phyloP scores from a whole-genome alignment of 371 early-diverging fungal genomes.

The Mucor plumbeus region DNA sequence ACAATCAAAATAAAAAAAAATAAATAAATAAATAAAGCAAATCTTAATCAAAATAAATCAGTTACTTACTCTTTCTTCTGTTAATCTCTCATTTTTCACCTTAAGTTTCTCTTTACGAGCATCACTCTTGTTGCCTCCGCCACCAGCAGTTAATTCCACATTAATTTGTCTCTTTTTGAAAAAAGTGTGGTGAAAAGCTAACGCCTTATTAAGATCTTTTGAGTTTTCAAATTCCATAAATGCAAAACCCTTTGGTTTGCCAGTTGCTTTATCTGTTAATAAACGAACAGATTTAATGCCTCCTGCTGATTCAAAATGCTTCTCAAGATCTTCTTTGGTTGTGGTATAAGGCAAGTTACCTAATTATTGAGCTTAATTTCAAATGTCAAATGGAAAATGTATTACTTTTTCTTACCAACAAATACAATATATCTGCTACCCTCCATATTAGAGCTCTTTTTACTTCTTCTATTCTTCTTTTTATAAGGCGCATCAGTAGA shows the following conservation, averaged over 20 bases:
- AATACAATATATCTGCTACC: conserved; percentile 68
- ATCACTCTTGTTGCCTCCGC: conserved; percentile 76
- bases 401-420: conserved; percentile 57
- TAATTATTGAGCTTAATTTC: conserved; percentile 7
- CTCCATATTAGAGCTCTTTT: conserved; percentile 24
- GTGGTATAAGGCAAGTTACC: conserved; percentile 74
- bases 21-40: not conserved
- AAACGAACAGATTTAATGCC: conserved; percentile 67
- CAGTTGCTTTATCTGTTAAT: conserved; percentile 75
- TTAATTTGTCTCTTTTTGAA: conserved; percentile 75
- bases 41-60: not conserved
- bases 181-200: conserved; percentile 70
- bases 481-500: conserved; percentile 6
- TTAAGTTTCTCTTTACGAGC: conserved; percentile 68
- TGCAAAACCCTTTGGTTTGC: conserved; percentile 79
- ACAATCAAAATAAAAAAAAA: not conserved
- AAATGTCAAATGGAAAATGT: too few relatives aligned
- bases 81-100: conserved; percentile 66
- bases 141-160: conserved; percentile 84
- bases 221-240: conserved; percentile 74
- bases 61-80: conserved; percentile 69
- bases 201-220: conserved; percentile 63
- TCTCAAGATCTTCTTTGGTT: conserved; percentile 67
- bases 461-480: conserved; percentile 29
- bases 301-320: conserved; percentile 67